Evolutionary conservation across 2,329 filamentous ascomycete genomes (phyloP).

Genomic region (Periglandula ipomoeae): DNA sequence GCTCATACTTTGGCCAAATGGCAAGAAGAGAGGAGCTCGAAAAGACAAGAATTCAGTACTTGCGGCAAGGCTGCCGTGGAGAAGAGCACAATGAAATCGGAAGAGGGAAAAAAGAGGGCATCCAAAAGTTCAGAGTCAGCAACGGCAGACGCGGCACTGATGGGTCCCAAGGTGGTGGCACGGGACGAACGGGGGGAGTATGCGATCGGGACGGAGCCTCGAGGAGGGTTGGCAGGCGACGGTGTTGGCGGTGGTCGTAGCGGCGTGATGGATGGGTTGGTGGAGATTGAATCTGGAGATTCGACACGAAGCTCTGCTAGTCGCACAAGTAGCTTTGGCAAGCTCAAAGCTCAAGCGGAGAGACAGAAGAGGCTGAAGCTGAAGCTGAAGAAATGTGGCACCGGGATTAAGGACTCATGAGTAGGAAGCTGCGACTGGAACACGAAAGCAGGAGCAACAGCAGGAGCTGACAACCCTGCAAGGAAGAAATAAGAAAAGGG

Average conservation of each 20-base stretch:
- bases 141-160: slow-evolving; percentile 2
- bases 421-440: background rate
- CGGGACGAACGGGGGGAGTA: slow-evolving; percentile 2
- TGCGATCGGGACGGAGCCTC: background rate
- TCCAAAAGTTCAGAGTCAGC: background rate
- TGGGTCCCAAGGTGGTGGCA: background rate
- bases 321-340: background rate
- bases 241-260: background rate
- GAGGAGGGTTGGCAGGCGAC: background rate
- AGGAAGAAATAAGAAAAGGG: background rate
- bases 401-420: no score
- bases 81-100: background rate
- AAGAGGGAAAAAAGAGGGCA: background rate
- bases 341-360: background rate
- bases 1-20: background rate
- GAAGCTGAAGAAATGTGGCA: no score
- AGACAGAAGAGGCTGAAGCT: background rate
- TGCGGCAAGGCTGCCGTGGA: background rate
- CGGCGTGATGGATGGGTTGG: slow-evolving; percentile 4
- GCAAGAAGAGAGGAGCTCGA: background rate
- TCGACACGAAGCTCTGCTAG: background rate
- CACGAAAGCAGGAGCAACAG: background rate
- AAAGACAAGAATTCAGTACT: background rate
- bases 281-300: slow-evolving; percentile 3
- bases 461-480: background rate